These are phyloP conservation scores for Eucalyptus victrix DNA, from an alignment of 345 rosid genomes.

Conservation along the genomic window DNA sequence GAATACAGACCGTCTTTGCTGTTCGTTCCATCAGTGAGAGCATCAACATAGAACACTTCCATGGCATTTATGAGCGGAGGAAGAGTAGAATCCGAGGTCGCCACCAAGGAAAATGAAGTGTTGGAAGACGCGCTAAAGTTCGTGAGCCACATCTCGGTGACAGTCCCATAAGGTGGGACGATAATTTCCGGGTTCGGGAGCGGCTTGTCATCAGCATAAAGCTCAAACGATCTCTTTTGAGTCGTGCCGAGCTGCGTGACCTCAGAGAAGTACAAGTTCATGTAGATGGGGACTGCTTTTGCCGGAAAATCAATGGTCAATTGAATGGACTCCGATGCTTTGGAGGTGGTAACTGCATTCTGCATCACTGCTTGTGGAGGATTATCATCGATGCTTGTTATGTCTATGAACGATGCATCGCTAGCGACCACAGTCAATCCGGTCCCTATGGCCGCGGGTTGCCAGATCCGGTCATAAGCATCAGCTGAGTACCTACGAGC, in stretches of 20 bases:
- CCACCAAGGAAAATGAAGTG: conserved; percentile 10
- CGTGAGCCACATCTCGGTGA: background rate
- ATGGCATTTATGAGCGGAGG: conserved; percentile 41
- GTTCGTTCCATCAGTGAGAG: conserved; percentile 13
- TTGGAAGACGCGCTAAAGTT: conserved; percentile 11
- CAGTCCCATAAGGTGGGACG: conserved; percentile 12
- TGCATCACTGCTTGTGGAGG: conserved; percentile 19
- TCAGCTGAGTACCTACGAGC: conserved; percentile 3
- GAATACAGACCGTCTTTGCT: conserved; percentile 12
- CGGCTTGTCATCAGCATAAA: background rate
- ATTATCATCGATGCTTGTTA: background rate
- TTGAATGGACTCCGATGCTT: background rate
- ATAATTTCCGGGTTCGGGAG: background rate
- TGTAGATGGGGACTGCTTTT: background rate
- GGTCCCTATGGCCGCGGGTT: background rate
- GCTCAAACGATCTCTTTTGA: conserved; percentile 16
- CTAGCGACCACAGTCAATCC: background rate
- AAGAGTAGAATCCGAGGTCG: conserved; percentile 21
- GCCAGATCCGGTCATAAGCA: conserved; percentile 27
- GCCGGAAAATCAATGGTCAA: conserved; percentile 3
- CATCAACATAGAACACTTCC: conserved; percentile 14
- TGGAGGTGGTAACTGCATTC: conserved; percentile 15
- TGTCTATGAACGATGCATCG: background rate
- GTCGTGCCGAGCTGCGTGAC: conserved; percentile 11
- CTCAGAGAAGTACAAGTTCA: conserved; percentile 37